Evolutionary conservation across 176 grass and related monocot species (phyloP), one percentile per base, ranked within the genome.

Genomic region (Leersia perrieri): DNA sequence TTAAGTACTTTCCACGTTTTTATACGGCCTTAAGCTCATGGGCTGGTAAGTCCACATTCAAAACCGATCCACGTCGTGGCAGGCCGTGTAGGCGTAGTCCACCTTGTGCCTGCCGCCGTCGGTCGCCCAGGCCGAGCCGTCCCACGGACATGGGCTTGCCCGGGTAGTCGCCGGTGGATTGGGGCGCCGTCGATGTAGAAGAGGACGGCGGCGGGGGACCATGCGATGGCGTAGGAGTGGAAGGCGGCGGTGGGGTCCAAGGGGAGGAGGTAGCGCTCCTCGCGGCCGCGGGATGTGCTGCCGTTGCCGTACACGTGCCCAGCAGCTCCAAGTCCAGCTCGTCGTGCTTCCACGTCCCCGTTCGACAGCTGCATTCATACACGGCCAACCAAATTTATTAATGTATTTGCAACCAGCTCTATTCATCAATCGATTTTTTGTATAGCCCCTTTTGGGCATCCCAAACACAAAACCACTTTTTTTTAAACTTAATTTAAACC

Each of bases 131-230:
- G 81, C 62, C 11, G 92, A 94, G 25, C 92, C 95, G 73, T 98
- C 95, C 95, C 92, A 94, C 85, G 60, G 88, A 94, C 95, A 98
- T 98, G 72, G 92, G 95, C 86, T 98, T 98, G 47, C 78, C 51
- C 1, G 95, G 95, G 76, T 83, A 98, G 49, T 98, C 95, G 68
- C 80, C 90, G 28, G 44, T 78, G 3, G 77, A 98, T 88, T 20
- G 95, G 92, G 11, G 70, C 55, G 16, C 58, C 90, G 72, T 98
- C 92, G 9, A 98, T 58, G 86, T 91, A 94, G 88, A 98, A 98
- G 88, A 98, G 36, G 83, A 94, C 58, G 88, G 63, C 72, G 29
- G 84, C 86, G n/a, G 90, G 65, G 12, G 95, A 94, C 95, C 90
- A 98, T 57, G 91, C 27, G 31, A 98, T 88, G 90, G 95, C 88